Conservation (phyloP, 2,329 filamentous ascomycete species). For the Helminthosporium solani region DNA sequence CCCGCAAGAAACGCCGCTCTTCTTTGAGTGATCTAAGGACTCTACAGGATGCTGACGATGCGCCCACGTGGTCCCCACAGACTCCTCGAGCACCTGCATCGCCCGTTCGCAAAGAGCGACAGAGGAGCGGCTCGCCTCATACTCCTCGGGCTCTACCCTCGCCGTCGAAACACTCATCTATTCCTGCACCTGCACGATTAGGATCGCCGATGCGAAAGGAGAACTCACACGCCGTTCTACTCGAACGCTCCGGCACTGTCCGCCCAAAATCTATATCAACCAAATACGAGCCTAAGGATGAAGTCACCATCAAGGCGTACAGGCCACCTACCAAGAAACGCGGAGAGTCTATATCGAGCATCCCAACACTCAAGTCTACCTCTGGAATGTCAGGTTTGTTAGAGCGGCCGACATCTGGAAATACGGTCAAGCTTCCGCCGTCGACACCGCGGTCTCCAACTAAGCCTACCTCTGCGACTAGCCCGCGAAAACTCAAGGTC, state of each 20-base stretch:
- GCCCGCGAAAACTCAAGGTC: conserved; percentile 46
- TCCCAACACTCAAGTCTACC: conserved; percentile 51
- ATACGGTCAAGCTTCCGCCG: conserved; percentile 60
- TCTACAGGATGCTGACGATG: conserved; percentile 59
- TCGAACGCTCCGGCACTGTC: conserved; percentile 24
- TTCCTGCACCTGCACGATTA: conserved; percentile 44
- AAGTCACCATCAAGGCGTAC: conserved; percentile 43
- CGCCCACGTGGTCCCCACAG: conserved; percentile 42
- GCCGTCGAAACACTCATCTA: conserved; percentile 42
- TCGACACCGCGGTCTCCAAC: conserved; percentile 32
- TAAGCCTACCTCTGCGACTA: conserved; percentile 23
- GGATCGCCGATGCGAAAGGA: conserved; percentile 50
- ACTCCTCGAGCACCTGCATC: conserved; percentile 36
- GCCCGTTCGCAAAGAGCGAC: conserved; percentile 20
- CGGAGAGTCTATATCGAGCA: conserved; percentile 49
- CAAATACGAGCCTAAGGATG: conserved; percentile 28
- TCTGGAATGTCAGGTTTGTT: conserved; percentile 51
- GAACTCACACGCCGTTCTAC: conserved; percentile 39
- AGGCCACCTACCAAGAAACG: conserved; percentile 47
- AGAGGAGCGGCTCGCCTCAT: conserved; percentile 32
- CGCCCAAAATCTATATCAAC: conserved; percentile 26
- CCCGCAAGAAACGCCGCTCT: conserved; percentile 77
- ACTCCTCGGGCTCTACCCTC: conserved; percentile 29
- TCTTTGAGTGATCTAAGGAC: conserved; percentile 83
- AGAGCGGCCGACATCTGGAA: conserved; percentile 52